Evolutionary conservation across 1,139 yeast genomes (phyloP), one percentile per base, ranked within the genome.

Genomic region (Yamadazyma songkhlaensis): DNA sequence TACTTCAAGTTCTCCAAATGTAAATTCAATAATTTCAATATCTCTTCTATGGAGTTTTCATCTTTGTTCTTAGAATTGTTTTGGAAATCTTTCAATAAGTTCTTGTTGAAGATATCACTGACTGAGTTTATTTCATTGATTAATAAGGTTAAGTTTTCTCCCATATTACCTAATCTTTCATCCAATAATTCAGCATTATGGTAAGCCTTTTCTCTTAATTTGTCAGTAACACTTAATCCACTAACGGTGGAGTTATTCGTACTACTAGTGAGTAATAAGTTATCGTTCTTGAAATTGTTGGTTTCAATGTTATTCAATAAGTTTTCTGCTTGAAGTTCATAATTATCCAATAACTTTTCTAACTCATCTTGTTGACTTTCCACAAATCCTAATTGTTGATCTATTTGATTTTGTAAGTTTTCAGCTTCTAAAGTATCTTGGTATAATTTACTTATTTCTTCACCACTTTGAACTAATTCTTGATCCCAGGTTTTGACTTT

Each of bases 351-450:
- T 49, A 92, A 72, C 21, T 77, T 72, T 45, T 90, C 97, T 38
- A 92, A 69, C 54, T 92, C 98, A 46, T 85, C 88, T 56, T 94
- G 98, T 56, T 94, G 98, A 49, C 84, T 81, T 54, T 86, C 95
- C 35, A 92, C 86, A 55, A 89, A 90, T 37, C 81, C 71, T 39
- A 94, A 67, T 36, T 89, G 84, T 58, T 89, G 97, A 51, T 94
- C 97, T 36, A 92, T 83, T 49, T 84, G 86, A 31, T 74, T 72
- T 55, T 92, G 97, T 38, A 85, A 77, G 49, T 85, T 86, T 54
- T 90, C 97, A 2, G 96, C 95, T 42, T 79, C 79, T 25, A 84
- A 63, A 1, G 94, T 84, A 46, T 87, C 92, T 33, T 83, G 75
- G 56, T 87, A 87, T 36, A 92, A 67, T 44, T 83, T 81, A 22